Evolutionary conservation across 2,329 filamentous ascomycete genomes (phyloP), one percentile per base, ranked within the genome.

Genomic region (Aureobasidium subglaciale): DNA sequence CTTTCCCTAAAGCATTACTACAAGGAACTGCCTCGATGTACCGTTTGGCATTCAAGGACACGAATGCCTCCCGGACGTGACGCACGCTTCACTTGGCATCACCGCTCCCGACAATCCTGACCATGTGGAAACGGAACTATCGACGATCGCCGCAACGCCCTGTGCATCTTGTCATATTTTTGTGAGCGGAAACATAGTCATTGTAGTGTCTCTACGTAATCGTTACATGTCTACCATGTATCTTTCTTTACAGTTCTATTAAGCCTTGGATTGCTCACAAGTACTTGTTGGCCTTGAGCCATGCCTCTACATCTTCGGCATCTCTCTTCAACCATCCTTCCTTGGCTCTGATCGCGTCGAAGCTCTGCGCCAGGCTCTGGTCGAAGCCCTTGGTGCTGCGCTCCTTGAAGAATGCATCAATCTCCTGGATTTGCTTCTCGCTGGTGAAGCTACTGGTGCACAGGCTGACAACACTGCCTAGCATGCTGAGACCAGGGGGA

Each of bases 321-420:
- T 96, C 91, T 57, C 90, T 82, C 70, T 83, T 74, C 56, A 95
- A 69, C 89, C 89, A 95, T 58, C 84, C 81, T 63, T 86, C 79
- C 82, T 96, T 97, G 55, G 90, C 90, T 59, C 82, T 82, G 65
- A 96, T 86, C 4, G 85, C 79, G 70, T 97, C 92, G 63, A 87
- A 79, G 69, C 87, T 92, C 77, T 97, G 92, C n/a, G 90, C 89
- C 57, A 97, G 76, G 46, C 88, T 85, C 68, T 91, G 85, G 67
- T 95, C 89, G 66, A 90, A 97, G 40, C 90, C 84, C 76, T 88
- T 95, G 59, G 86, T 95, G 68, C 88, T 89, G 76, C 88, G 90
- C 61, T 80, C 76, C 30, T 77, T 78, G 68, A 96, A 97, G 80
- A 96, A 97, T 5, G 77, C 75, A 70, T 92, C 79, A 22, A 96